Evolutionary conservation across 2,329 filamentous ascomycete genomes (phyloP).

Genomic region (Colletotrichum spinosum): DNA sequence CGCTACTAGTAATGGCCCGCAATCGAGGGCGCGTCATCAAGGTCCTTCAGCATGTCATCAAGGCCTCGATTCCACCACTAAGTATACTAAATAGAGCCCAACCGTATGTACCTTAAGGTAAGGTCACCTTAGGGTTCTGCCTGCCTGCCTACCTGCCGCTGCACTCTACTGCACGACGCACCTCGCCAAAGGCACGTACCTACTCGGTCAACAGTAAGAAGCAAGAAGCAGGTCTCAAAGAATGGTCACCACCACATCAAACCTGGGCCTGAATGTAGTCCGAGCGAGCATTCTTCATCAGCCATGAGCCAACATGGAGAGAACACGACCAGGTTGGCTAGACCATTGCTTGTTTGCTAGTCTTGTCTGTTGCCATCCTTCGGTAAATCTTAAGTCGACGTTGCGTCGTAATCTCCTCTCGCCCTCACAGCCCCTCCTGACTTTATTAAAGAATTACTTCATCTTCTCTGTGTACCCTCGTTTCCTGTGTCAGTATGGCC

Average conservation of each 20-base stretch:
- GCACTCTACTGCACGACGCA: not conserved
- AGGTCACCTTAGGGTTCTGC: too few relatives aligned
- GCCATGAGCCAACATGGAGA: too few relatives aligned
- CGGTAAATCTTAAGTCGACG: not conserved
- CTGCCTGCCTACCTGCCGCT: not conserved
- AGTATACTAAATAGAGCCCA: too few relatives aligned
- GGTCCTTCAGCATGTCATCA: constrained; percentile 16
- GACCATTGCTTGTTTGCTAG: constrained; percentile 8
- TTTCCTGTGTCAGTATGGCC: constrained; percentile 15
- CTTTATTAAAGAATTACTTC: not conserved
- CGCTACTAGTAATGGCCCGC: not conserved
- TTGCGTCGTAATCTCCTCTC: constrained; percentile 7
- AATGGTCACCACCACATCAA: too few relatives aligned
- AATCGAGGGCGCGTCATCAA: constrained; percentile 8
- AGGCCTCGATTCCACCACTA: not conserved
- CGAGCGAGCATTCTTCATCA: constrained; percentile 2
- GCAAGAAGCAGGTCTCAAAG: too few relatives aligned
- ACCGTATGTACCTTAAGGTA: not conserved
- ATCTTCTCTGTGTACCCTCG: constrained; percentile 6
- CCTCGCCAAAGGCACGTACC: too few relatives aligned
- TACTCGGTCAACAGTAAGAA: too few relatives aligned
- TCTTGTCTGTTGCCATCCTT: too few relatives aligned
- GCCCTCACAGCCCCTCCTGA: not conserved
- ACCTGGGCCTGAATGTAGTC: constrained; percentile 17
- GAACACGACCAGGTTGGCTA: constrained; percentile 10